Conservation (phyloP, 768 basidiomycete genomes). For the Coprinellus micaceus region DNA sequence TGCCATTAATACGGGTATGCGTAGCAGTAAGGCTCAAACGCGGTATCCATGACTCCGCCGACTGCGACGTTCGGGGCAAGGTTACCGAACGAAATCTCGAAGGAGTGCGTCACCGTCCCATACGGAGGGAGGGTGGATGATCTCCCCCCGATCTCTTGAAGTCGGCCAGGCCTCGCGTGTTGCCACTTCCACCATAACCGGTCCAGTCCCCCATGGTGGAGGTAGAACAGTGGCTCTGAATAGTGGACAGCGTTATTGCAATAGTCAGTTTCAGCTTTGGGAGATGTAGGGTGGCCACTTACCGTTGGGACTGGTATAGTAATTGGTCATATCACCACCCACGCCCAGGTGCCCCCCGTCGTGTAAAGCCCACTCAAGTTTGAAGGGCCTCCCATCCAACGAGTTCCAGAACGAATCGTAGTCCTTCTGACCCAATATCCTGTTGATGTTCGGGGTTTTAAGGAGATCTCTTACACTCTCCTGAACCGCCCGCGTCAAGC, state of each 20-base stretch:
- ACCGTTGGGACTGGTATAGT: conserved; percentile 2
- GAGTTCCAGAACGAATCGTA: neutral
- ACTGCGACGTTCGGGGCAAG: neutral
- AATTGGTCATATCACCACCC: neutral
- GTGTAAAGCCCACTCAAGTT: neutral
- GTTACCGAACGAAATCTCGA: neutral
- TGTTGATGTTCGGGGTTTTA: neutral
- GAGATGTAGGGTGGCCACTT: no score
- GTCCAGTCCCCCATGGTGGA: conserved; percentile 1
- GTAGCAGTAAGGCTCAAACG: neutral
- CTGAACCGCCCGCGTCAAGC: neutral
- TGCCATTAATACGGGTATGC: no score
- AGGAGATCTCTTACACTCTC: neutral
- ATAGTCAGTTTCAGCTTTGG: no score
- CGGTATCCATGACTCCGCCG: neutral
- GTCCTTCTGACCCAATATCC: neutral
- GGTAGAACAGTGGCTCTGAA: conserved; percentile 3
- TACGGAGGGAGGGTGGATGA: neutral
- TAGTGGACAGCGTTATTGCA: no score
- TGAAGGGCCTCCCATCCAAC: no score
- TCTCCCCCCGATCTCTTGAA: neutral
- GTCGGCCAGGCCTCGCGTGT: neutral
- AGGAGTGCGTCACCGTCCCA: neutral
- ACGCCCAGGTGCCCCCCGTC: neutral
- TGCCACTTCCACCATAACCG: conserved; percentile 2